Percentiles rank a stretch among this genome's conserved stretches.
phyloP scores from a whole-genome alignment of 179 eudicot genomes.

The Silene coronaria region DNA sequence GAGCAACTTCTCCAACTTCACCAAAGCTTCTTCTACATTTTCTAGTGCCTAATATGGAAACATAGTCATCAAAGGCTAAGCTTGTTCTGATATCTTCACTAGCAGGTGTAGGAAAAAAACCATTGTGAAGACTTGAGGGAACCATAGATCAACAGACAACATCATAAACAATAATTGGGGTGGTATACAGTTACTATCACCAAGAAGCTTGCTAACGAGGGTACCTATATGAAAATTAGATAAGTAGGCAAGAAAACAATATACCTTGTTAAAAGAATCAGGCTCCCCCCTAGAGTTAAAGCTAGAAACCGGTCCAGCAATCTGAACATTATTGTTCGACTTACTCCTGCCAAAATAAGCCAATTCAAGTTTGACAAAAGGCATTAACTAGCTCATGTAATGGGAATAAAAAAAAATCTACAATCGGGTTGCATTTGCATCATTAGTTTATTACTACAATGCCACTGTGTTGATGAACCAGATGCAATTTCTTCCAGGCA shows the following conservation, averaged over 20 bases:
- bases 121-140: conserved; percentile 1
- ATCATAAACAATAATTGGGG: neutral
- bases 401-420: neutral
- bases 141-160: neutral
- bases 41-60: conserved; percentile 64
- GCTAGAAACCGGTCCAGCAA: conserved; percentile 27
- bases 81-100: neutral
- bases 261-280: conserved; percentile 67
- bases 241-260: neutral
- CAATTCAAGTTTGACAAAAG: conserved; percentile 19
- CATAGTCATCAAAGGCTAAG: conserved; percentile 3
- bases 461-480: neutral
- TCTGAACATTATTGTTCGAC: conserved; percentile 24
- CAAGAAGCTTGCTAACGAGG: conserved; percentile 2
- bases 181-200: neutral
- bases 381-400: neutral
- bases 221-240: neutral
- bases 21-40: conserved; percentile 84
- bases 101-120: neutral
- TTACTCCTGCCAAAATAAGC: conserved; percentile 31
- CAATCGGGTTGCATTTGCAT: neutral
- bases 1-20: conserved; percentile 77
- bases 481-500: neutral
- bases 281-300: conserved; percentile 37
- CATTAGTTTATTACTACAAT: neutral